Percentiles rank a stretch among this genome's conserved stretches.
phyloP scores from a whole-genome alignment of 768 basidiomycete species.

The Crassisporium funariophilum region DNA sequence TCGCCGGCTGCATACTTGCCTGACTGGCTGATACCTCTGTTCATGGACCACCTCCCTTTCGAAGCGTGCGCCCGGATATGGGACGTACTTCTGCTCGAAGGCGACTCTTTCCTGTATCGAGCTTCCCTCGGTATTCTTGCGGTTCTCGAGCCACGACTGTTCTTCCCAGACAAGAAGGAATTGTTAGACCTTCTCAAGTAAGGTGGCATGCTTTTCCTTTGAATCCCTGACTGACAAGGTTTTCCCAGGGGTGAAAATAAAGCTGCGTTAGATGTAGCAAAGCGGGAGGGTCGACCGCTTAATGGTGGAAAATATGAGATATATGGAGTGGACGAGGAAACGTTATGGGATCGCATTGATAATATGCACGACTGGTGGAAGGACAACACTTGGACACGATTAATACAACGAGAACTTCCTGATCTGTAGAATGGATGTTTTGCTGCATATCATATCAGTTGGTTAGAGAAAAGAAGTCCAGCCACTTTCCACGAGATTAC shows the following conservation, averaged over 20 bases:
- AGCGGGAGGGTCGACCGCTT: slow-evolving; percentile 61
- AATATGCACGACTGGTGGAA: slow-evolving; percentile 92
- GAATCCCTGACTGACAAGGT: slow-evolving; percentile 5
- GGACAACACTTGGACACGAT: slow-evolving; percentile 83
- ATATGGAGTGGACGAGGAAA: slow-evolving; percentile 84
- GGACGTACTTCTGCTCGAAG: slow-evolving; percentile 87
- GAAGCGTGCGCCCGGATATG: slow-evolving; percentile 88
- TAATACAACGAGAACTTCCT: slow-evolving; percentile 85
- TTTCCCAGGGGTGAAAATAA: slow-evolving; percentile 74
- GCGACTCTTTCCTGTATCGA: slow-evolving; percentile 88
- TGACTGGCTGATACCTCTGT: slow-evolving; percentile 81
- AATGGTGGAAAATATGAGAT: slow-evolving; percentile 83
- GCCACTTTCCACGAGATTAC: too few relatives aligned
- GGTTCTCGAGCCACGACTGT: slow-evolving; percentile 81
- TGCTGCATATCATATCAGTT: slow-evolving; percentile 2
- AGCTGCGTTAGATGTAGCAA: slow-evolving; percentile 81
- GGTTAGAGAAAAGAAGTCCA: too few relatives aligned
- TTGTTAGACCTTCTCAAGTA: slow-evolving; percentile 78
- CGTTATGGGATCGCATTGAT: slow-evolving; percentile 80
- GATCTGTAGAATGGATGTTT: slow-evolving; percentile 46
- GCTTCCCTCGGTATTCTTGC: slow-evolving; percentile 81
- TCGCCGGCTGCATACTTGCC: slow-evolving; percentile 83
- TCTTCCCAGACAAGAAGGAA: slow-evolving; percentile 84
- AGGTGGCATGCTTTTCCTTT: slow-evolving; percentile 21
- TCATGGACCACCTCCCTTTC: slow-evolving; percentile 85